Conservation (phyloP, 2,329 filamentous ascomycete species). For the Aspergillus pseudoterreus region DNA sequence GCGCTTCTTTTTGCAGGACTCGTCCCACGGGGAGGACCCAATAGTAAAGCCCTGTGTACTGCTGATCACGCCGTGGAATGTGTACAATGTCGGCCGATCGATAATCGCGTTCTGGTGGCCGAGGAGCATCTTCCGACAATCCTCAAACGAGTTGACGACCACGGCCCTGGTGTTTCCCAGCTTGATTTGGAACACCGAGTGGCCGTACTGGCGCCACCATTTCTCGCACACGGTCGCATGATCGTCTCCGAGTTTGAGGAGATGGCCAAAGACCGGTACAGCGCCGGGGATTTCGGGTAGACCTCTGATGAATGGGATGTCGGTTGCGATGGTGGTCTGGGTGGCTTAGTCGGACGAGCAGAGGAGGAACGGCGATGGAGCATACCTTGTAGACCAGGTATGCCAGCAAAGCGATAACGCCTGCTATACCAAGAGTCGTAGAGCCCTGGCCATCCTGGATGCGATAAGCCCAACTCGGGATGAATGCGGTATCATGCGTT, state of each 20-base stretch:
- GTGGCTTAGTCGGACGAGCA: not conserved
- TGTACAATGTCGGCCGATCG: conserved; percentile 69
- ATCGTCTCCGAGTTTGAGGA: conserved; percentile 53
- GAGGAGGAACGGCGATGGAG: not conserved
- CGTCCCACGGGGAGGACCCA: conserved; percentile 73
- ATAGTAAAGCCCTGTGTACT: conserved; percentile 72
- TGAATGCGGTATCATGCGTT: not conserved
- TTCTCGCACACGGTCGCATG: conserved; percentile 51
- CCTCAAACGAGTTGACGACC: conserved; percentile 70
- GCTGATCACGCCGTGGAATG: conserved; percentile 71
- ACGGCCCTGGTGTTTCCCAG: conserved; percentile 53
- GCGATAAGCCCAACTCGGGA: not conserved
- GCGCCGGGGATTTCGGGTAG: conserved; percentile 55
- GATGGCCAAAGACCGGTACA: conserved; percentile 56
- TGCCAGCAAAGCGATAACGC: not conserved
- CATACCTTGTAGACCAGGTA: not conserved
- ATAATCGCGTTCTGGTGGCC: conserved; percentile 70
- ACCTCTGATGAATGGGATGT: conserved; percentile 54
- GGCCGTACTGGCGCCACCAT: conserved; percentile 55
- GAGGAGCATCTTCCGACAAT: conserved; percentile 64
- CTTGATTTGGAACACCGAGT: conserved; percentile 54
- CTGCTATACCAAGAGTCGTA: not conserved
- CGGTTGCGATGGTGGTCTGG: conserved; percentile 34
- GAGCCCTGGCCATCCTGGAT: not conserved
- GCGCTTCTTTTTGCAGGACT: conserved; percentile 66